Conservation (phyloP, 768 basidiomycete species). For the Russula olivacea region DNA sequence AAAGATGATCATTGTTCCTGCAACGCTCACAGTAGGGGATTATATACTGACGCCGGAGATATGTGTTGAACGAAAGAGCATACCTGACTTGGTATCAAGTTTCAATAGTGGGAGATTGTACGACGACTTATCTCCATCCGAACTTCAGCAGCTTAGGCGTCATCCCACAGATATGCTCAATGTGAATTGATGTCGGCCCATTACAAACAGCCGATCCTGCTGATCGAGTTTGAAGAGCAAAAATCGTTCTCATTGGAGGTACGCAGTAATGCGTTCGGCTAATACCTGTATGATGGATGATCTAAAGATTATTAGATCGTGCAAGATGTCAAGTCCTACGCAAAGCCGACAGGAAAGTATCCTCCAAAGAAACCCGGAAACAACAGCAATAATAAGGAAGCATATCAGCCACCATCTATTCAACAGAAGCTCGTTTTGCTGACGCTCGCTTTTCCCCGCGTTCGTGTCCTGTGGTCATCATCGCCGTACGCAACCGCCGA, state of each 20-base stretch:
- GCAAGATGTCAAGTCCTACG: slow-evolving; percentile 62
- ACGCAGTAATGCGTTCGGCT: slow-evolving; percentile 21
- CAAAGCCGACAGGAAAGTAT: slow-evolving; percentile 54
- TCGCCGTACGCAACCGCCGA: slow-evolving; percentile 89
- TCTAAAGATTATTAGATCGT: slow-evolving; percentile 41
- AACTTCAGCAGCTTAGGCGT: not conserved
- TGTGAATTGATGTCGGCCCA: slow-evolving; percentile 96
- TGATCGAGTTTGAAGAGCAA: slow-evolving; percentile 98
- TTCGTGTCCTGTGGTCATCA: slow-evolving; percentile 96
- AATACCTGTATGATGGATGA: not conserved
- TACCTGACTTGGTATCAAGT: slow-evolving; percentile 87
- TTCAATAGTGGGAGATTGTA: slow-evolving; percentile 92
- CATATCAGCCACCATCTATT: slow-evolving; percentile 48
- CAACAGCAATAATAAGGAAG: slow-evolving; percentile 27
- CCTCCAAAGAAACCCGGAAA: slow-evolving; percentile 45
- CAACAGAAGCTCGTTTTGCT: slow-evolving; percentile 93
- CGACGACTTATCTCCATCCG: slow-evolving; percentile 32
- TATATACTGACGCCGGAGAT: slow-evolving; percentile 95
- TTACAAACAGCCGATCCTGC: slow-evolving; percentile 87
- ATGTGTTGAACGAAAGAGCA: slow-evolving; percentile 92
- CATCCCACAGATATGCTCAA: slow-evolving; percentile 72
- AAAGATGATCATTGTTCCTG: slow-evolving; percentile 74
- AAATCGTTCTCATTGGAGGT: slow-evolving; percentile 91
- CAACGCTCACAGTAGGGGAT: slow-evolving; percentile 91
- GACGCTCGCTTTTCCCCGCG: slow-evolving; percentile 81